A percentile compares a stretch with the other conserved stretches of the same genome.
These are phyloP conservation scores for Hemileccinum rubropunctum DNA, from an alignment of 768 basidiomycete species.

Conservation along the genomic window DNA sequence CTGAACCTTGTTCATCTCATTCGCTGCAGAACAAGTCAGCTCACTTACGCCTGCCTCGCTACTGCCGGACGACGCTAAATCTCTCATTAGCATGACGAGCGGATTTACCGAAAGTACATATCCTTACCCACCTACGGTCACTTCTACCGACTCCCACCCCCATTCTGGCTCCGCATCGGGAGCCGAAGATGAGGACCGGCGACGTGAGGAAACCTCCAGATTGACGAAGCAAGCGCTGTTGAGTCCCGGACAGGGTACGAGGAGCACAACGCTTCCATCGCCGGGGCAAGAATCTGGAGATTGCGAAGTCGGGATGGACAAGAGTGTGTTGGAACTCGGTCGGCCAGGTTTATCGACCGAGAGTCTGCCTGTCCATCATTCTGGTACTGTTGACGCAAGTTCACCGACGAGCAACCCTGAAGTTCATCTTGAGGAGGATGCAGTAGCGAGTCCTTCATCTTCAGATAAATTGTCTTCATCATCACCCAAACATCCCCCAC, in stretches of 20 bases:
- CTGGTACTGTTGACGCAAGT: not conserved
- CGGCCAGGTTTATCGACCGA: conserved; percentile 78
- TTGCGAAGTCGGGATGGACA: conserved; percentile 51
- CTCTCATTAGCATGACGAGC: conserved; percentile 28
- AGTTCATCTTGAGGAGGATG: not conserved
- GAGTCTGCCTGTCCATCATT: conserved; percentile 43
- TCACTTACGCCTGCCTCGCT: conserved; percentile 17
- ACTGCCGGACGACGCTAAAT: conserved; percentile 25
- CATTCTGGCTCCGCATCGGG: conserved; percentile 20
- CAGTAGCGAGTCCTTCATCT: not conserved
- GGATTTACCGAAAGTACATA: conserved; percentile 28
- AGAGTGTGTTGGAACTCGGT: conserved; percentile 71
- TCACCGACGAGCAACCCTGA: conserved; percentile 4
- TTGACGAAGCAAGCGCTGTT: conserved; percentile 18
- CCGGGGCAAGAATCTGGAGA: conserved; percentile 5
- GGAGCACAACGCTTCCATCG: conserved; percentile 36
- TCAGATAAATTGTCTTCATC: conserved; percentile 6
- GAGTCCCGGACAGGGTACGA: conserved; percentile 22
- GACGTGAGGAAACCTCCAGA: conserved; percentile 22
- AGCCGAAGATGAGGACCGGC: conserved; percentile 20
- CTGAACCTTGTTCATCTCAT: conserved; percentile 10
- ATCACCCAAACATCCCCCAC: conserved; percentile 3
- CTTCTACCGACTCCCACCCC: conserved; percentile 16
- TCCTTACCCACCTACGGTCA: conserved; percentile 22
- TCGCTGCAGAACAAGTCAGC: conserved; percentile 14